Base-by-base conservation (phyloP, 2,329 filamentous ascomycete species). In the Cercospora sojina region DNA sequence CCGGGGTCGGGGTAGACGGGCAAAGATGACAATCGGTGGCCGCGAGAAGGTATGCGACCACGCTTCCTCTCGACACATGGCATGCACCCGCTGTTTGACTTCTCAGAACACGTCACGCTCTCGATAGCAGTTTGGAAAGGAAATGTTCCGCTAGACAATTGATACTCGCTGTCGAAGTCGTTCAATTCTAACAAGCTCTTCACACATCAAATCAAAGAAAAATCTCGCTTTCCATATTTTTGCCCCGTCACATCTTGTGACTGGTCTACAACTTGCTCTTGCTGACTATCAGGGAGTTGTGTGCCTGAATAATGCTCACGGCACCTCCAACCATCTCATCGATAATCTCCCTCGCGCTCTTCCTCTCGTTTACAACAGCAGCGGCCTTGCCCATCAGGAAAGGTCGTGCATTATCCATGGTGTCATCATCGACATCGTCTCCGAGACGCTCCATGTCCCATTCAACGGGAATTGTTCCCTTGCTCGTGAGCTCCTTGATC, bases 361-460 rank as follows among this genome's bases (percentile, higher is more conserved):
- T 96, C 85, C 90, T 91, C 83, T 98, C 93, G 77, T 94, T 95
- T 64, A 95, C 91, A 32, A 97, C 92, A 29, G 95, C 94, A 41
- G 95, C 91, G 68, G 91, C 94, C 86, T 98, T 96, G 79, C 95
- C 95, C 95, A 99, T 99, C 74, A 97, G 82, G 84, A 88, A 96
- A 13, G 93, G 93, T 66, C 92, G 87, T 76, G 92, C 93, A 77
- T 95, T 92, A 79, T 98, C 95, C 83, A 99, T 88, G 35, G 90
- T 87, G 47, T 98, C 92, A 67, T 97, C 93, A 66, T 91, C 87
- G 53, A 84, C 73, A 66, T 85, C 83, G 65, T 84, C 83, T 23
- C 86, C 84, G 75, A 96, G 81, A 80, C 90, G 91, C 84, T 99
- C 95, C 35, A 99, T 87, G 77, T 99, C 95, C 74, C 92, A 86